These are phyloP conservation scores for Sugiyamaella grinbergsii DNA, from an alignment of 1,139 yeast genomes.

Conservation along the genomic window DNA sequence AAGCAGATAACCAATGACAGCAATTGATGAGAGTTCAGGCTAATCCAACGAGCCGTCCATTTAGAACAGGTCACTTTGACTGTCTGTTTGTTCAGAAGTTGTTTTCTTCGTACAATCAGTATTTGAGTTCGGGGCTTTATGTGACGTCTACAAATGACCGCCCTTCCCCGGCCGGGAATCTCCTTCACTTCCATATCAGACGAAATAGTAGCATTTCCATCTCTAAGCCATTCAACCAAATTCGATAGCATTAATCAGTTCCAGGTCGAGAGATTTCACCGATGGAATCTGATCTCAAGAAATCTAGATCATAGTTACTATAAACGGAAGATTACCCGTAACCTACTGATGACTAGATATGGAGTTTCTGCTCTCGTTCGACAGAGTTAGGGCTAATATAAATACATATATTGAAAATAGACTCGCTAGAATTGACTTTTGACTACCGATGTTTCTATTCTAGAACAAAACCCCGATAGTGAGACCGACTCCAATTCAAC, in stretches of 20 bases:
- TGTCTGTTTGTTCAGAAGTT: slow-evolving; percentile 62
- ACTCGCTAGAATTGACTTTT: no score
- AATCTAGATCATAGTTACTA: slow-evolving; percentile 1
- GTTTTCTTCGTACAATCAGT: slow-evolving; percentile 59
- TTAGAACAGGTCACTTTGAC: slow-evolving; percentile 41
- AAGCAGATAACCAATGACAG: slow-evolving; percentile 33
- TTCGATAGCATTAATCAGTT: background rate
- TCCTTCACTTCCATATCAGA: slow-evolving; percentile 39
- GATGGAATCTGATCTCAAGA: background rate
- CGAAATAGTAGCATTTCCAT: slow-evolving; percentile 33
- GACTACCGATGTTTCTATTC: no score
- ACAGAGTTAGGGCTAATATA: no score
- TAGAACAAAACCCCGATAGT: no score
- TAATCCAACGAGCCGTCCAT: slow-evolving; percentile 19
- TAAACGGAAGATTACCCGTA: background rate
- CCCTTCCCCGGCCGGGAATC: slow-evolving; percentile 59
- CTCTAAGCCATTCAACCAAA: slow-evolving; percentile 27
- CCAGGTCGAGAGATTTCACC: background rate
- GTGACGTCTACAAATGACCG: slow-evolving; percentile 50
- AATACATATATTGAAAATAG: no score
- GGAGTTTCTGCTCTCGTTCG: no score
- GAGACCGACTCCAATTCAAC: no score
- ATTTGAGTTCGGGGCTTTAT: slow-evolving; percentile 50
- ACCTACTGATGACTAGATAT: no score
- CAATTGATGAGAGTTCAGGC: slow-evolving; percentile 35